Conservation (phyloP, 805 yeast genomes). For the Yamadazyma sp. region DNA sequence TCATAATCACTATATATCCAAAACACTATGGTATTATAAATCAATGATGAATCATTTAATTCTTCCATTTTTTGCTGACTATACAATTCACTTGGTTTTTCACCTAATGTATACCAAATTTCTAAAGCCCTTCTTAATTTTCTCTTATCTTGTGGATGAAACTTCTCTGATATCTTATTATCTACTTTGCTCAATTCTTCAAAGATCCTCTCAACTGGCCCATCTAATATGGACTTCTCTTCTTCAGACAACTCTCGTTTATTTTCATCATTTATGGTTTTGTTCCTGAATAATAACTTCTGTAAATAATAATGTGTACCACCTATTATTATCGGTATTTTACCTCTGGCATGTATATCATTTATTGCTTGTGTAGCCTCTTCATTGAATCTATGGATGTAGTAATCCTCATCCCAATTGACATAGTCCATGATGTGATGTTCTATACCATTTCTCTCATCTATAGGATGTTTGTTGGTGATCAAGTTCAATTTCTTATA, state of each 20-base stretch:
- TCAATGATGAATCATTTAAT: slow-evolving; percentile 44
- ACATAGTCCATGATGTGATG: slow-evolving; percentile 91
- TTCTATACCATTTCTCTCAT: slow-evolving; percentile 67
- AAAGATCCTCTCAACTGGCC: slow-evolving; percentile 51
- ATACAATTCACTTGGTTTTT: slow-evolving; percentile 69
- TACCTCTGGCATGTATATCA: slow-evolving; percentile 63
- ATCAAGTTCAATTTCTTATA: slow-evolving; percentile 70
- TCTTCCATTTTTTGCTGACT: slow-evolving; percentile 50
- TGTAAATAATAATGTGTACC: slow-evolving; percentile 95
- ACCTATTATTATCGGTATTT: slow-evolving; percentile 85
- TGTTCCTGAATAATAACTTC: slow-evolving; percentile 67
- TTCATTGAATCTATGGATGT: slow-evolving; percentile 69
- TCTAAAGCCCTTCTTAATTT: slow-evolving; percentile 79
- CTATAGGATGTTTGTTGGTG: slow-evolving; percentile 88
- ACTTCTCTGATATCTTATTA: slow-evolving; percentile 71
- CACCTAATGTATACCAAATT: slow-evolving; percentile 65
- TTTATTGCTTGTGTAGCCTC: slow-evolving; percentile 67
- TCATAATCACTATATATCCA: slow-evolving; percentile 78
- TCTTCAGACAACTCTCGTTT: slow-evolving; percentile 29
- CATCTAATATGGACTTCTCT: slow-evolving; percentile 47
- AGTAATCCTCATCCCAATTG: slow-evolving; percentile 76
- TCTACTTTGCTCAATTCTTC: slow-evolving; percentile 52
- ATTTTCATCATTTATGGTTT: slow-evolving; percentile 45
- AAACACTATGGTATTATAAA: slow-evolving; percentile 62
- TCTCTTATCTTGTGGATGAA: slow-evolving; percentile 88